Conservation (phyloP, 176 grass and related monocot species). For the Puccinellia tenuiflora region DNA sequence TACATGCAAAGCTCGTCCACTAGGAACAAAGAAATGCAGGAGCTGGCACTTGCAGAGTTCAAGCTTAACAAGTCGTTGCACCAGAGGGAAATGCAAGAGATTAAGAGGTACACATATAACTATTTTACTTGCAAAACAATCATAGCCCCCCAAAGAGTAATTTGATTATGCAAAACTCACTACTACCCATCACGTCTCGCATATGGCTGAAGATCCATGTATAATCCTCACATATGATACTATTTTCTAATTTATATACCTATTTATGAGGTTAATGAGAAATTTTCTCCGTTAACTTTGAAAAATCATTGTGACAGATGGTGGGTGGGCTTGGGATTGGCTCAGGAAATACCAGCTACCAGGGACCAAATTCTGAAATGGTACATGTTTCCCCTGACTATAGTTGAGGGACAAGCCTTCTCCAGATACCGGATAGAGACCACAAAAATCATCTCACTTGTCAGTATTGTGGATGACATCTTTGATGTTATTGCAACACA, state of each 20-base stretch:
- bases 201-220: not conserved
- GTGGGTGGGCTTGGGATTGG: not conserved
- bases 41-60: conserved; percentile 45
- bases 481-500: conserved; percentile 35
- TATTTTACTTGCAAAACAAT: no score
- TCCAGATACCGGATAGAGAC: conserved; percentile 31
- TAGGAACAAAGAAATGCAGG: conserved; percentile 26
- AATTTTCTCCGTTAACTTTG: not conserved
- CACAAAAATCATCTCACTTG: conserved; percentile 28
- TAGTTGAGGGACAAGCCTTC: conserved; percentile 15
- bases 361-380: conserved; percentile 35
- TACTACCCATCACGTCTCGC: no score
- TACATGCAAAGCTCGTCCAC: not conserved
- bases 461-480: conserved; percentile 63
- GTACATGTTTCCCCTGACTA: conserved; percentile 47
- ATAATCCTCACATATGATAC: not conserved
- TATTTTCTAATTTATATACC: not conserved
- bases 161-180: no score
- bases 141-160: no score
- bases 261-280: not conserved
- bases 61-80: conserved; percentile 34
- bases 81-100: conserved; percentile 43
- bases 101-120: conserved; percentile 17
- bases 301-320: not conserved
- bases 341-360: not conserved